Evolutionary conservation across 805 yeast genomes (phyloP).

Genomic region (Nakazawaea holstii): DNA sequence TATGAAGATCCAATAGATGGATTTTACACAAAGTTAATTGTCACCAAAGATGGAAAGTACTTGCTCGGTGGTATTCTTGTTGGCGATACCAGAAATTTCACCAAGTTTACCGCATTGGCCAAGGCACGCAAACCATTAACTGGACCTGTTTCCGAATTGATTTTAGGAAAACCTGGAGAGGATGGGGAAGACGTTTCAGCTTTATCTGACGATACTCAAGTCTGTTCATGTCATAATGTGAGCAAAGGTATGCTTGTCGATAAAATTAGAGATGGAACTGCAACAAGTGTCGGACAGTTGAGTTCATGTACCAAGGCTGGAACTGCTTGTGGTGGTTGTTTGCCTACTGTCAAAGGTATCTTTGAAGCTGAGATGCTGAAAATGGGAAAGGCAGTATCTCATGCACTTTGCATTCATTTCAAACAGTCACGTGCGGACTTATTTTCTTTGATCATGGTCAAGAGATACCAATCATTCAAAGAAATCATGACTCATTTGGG

Average conservation of each 20-base stretch:
- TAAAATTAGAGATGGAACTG: slow-evolving; percentile 23
- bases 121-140: slow-evolving; percentile 25
- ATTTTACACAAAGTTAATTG: slow-evolving; percentile 26
- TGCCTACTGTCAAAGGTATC: slow-evolving; percentile 29
- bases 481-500: slow-evolving; percentile 26
- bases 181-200: slow-evolving; percentile 24
- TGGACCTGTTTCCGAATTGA: slow-evolving; percentile 25
- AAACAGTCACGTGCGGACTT: slow-evolving; percentile 29
- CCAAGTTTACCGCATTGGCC: slow-evolving; percentile 25
- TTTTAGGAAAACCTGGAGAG: slow-evolving; percentile 21
- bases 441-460: slow-evolving; percentile 29
- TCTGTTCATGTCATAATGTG: slow-evolving; percentile 31
- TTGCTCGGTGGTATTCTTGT: slow-evolving; percentile 32
- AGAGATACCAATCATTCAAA: slow-evolving; percentile 21
- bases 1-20: slow-evolving; percentile 30
- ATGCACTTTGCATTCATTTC: slow-evolving; percentile 28
- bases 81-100: slow-evolving; percentile 27
- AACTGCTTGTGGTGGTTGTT: slow-evolving; percentile 35
- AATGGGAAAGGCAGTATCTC: slow-evolving; percentile 27
- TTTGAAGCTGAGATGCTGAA: slow-evolving; percentile 30
- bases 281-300: slow-evolving; percentile 25
- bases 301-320: slow-evolving; percentile 32
- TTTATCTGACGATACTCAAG: slow-evolving; percentile 29
- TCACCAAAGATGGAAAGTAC: slow-evolving; percentile 29
- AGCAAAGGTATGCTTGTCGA: slow-evolving; percentile 26